Evolutionary conservation across 169 alveolate species (phyloP).

Genomic region (Plasmodium cynomolgi): DNA sequence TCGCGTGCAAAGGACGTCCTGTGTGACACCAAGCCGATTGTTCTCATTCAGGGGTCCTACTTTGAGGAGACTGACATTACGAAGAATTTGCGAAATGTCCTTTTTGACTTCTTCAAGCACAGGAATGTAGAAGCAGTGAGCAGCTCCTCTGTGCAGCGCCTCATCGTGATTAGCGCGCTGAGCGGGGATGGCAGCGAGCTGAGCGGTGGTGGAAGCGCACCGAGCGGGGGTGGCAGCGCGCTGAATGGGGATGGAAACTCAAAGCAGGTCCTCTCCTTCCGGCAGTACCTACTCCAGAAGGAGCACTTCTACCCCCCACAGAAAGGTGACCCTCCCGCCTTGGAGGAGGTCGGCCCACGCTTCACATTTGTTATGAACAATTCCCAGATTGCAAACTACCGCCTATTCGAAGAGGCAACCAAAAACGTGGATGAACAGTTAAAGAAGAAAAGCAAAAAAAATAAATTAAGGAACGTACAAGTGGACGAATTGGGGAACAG

Average conservation of each 20-base stretch:
- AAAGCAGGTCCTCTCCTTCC: constrained; percentile 7
- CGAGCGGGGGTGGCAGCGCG: background rate
- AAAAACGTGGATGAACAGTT: background rate
- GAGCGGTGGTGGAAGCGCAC: background rate
- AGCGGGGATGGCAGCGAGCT: background rate
- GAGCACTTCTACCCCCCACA: background rate
- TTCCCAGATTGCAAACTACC: constrained; percentile 10
- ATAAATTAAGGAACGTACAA: background rate
- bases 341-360: constrained; percentile 53
- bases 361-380: constrained; percentile 18
- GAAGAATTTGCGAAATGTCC: constrained; percentile 17
- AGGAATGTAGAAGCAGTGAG: constrained; percentile 28
- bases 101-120: constrained; percentile 47
- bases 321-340: background rate
- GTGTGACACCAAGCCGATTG: constrained; percentile 39
- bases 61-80: constrained; percentile 29
- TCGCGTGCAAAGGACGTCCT: constrained; percentile 15
- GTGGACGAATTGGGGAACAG: constrained; percentile 37
- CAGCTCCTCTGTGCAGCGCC: constrained; percentile 7
- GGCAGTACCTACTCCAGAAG: constrained; percentile 25
- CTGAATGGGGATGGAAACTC: background rate
- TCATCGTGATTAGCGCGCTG: constrained; percentile 22
- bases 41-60: constrained; percentile 37
- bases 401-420: constrained; percentile 52
- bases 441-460: background rate